A percentile compares a stretch with the other conserved stretches of the same genome.
These are phyloP conservation scores for Bryum argenteum DNA, from an alignment of 225 moss, liverwort and hornwort species.

Conservation along the genomic window DNA sequence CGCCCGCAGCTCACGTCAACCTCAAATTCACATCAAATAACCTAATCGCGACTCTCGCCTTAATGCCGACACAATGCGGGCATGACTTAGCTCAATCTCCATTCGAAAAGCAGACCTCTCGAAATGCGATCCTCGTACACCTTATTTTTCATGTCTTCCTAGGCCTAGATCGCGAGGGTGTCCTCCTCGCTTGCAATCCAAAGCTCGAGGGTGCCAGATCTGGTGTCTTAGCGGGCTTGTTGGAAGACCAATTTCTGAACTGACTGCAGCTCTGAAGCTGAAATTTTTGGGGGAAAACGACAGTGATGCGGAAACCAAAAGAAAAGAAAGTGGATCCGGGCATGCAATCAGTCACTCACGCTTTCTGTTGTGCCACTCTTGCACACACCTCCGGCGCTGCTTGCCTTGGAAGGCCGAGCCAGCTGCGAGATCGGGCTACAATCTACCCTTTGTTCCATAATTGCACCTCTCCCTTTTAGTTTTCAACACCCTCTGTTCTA, in stretches of 20 bases:
- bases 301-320: neutral
- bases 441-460: neutral
- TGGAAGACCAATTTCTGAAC: neutral
- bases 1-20: constrained; percentile 12
- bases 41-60: constrained; percentile 30
- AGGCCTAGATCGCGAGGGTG: neutral
- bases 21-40: constrained; percentile 27
- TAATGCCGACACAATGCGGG: constrained; percentile 1
- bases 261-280: neutral
- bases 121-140: constrained; percentile 2
- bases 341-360: constrained; percentile 20
- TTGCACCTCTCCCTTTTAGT: neutral
- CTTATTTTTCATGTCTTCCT: neutral
- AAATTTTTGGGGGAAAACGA: neutral
- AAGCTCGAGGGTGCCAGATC: constrained; percentile 17
- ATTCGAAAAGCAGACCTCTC: neutral
- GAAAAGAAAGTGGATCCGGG: neutral
- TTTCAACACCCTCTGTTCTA: too few relatives aligned
- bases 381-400: constrained; percentile 26
- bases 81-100: constrained; percentile 6
- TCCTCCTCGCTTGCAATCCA: neutral
- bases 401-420: neutral
- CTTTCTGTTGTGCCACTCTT: neutral
- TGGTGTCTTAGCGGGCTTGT: neutral
- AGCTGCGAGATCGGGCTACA: constrained; percentile 12